Percentiles rank a stretch among this genome's conserved stretches.
Evolutionary conservation across 495 filamentous ascomycete species (phyloP).

Genomic region (Astrothelium subdiscretum): DNA sequence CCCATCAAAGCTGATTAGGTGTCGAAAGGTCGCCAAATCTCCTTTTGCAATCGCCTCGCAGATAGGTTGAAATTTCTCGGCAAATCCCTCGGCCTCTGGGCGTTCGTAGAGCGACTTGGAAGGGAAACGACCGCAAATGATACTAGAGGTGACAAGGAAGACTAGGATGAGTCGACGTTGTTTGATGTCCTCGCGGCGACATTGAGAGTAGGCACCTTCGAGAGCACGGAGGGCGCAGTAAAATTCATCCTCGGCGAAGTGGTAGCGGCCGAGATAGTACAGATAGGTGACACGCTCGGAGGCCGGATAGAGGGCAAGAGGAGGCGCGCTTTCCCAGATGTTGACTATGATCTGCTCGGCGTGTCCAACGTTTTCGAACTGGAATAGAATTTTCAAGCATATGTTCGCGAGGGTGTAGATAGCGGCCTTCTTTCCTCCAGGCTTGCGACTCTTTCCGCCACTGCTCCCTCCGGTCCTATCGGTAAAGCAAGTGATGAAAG

Average conservation of each 20-base stretch:
- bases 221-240: conserved; percentile 60
- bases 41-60: conserved; percentile 63
- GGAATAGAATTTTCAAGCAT: conserved; percentile 78
- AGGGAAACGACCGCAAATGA: conserved; percentile 79
- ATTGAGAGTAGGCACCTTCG: conserved; percentile 65
- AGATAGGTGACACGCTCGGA: conserved; percentile 82
- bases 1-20: conserved; percentile 41
- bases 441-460: conserved; percentile 36
- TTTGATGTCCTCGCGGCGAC: conserved; percentile 43
- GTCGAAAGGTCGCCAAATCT: conserved; percentile 64
- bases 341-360: conserved; percentile 85
- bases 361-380: conserved; percentile 51
- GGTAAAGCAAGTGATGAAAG: conserved; percentile 81
- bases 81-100: conserved; percentile 61
- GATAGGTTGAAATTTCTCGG: conserved; percentile 60
- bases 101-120: conserved; percentile 49
- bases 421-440: conserved; percentile 72
- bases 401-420: conserved; percentile 88
- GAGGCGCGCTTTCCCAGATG: conserved; percentile 70
- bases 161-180: conserved; percentile 73
- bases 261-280: conserved; percentile 86
- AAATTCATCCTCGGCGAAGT: conserved; percentile 73
- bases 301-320: conserved; percentile 68
- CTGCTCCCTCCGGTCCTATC: conserved; percentile 52
- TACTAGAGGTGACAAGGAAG: conserved; percentile 71